Conservation (phyloP, 306 rosid species). For the Sicyos baderoa region DNA sequence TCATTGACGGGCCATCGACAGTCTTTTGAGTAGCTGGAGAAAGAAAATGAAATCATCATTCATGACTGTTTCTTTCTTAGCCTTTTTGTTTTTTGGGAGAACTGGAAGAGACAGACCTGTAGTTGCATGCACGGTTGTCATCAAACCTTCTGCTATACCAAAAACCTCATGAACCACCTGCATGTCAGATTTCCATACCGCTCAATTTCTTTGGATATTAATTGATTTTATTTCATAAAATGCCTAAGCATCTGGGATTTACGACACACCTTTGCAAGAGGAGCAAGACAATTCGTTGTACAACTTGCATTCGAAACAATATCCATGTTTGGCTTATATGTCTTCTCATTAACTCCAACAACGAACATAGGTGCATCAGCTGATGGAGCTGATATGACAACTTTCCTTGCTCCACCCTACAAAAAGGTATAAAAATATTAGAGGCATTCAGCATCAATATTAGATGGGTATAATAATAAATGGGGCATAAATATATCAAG, state of each 20-base stretch:
- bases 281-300: constrained; percentile 97
- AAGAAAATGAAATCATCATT: constrained; percentile 11
- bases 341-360: constrained; percentile 80
- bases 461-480: background rate
- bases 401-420: constrained; percentile 93
- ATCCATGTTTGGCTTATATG: constrained; percentile 72
- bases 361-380: constrained; percentile 99
- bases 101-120: constrained; percentile 48
- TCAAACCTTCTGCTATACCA: constrained; percentile 87
- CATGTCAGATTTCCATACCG: background rate
- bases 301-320: constrained; percentile 97
- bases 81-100: background rate
- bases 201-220: background rate
- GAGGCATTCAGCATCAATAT: background rate
- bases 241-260: background rate
- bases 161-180: constrained; percentile 70
- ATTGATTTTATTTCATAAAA: background rate
- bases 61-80: background rate
- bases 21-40: constrained; percentile 87
- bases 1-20: constrained; percentile 96
- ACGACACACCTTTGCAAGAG: constrained; percentile 74
- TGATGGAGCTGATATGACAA: constrained; percentile 96
- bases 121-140: constrained; percentile 99
- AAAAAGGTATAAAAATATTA: constrained; percentile 24
- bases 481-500: background rate